Percentiles rank a stretch among this genome's conserved stretches.
Conservation (phyloP, 345 rosid species). For the Citrus trifoliata region DNA sequence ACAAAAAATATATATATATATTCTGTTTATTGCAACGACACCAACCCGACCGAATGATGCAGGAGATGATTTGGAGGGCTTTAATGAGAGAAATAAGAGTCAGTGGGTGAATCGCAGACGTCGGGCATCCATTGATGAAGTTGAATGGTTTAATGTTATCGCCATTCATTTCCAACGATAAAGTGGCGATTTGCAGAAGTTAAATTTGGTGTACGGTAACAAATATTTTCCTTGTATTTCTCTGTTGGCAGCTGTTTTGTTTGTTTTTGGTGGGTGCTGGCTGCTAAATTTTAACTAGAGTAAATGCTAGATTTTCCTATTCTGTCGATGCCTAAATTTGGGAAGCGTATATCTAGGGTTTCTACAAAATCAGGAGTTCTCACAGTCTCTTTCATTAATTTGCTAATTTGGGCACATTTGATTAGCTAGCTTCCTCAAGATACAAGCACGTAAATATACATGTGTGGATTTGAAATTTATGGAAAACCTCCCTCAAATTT, state of each 20-base stretch:
- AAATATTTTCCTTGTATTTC: not conserved
- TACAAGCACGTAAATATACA: not conserved
- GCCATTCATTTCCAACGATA: conserved; percentile 23
- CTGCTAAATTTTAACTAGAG: not conserved
- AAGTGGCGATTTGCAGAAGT: not conserved
- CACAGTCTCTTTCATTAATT: not conserved
- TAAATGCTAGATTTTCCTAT: not conserved
- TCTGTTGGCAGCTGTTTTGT: not conserved
- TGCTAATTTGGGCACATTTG: not conserved
- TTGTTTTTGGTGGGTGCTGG: not conserved
- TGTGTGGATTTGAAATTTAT: not conserved
- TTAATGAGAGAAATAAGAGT: conserved; percentile 25
- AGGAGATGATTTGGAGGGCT: conserved; percentile 24
- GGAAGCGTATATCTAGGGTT: not conserved
- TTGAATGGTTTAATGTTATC: not conserved
- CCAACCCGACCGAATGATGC: conserved; percentile 35
- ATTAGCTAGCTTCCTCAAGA: not conserved
- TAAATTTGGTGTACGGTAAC: conserved; percentile 4
- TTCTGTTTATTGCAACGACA: conserved; percentile 13
- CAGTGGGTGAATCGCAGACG: not conserved
- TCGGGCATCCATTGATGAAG: not conserved
- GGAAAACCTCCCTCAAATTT: not conserved
- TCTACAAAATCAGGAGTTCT: not conserved
- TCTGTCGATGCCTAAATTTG: not conserved
- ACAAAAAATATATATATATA: not conserved